Evolutionary conservation across 176 grass and related monocot genomes (phyloP).

Genomic region (Thalia dealbata): DNA sequence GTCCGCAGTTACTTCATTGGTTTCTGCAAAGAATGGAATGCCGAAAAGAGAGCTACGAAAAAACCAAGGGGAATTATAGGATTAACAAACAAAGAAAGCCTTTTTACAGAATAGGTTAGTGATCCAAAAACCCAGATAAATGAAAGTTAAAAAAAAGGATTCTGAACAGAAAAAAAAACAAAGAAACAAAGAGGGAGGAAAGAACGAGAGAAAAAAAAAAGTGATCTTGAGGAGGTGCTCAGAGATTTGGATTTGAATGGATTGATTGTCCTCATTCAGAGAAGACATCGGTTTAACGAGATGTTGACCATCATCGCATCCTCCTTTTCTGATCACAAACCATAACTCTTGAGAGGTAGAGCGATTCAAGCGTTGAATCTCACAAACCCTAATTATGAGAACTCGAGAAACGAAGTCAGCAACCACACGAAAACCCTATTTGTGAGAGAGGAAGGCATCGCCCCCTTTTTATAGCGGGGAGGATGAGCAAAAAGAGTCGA

Average conservation of each 20-base stretch:
- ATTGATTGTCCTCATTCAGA: background rate
- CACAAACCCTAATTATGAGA: background rate
- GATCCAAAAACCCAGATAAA: background rate
- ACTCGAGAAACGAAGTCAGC: background rate
- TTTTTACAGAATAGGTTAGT: no score
- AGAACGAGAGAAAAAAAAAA: background rate
- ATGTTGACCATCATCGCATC: background rate
- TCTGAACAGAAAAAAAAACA: background rate
- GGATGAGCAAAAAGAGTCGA: no score
- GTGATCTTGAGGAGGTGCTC: background rate
- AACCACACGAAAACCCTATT: no score
- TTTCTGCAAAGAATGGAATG: no score
- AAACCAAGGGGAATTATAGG: no score
- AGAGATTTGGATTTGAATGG: constrained; percentile 9
- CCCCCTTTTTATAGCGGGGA: no score
- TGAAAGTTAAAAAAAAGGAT: background rate
- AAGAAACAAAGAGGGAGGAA: background rate
- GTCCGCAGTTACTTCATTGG: no score
- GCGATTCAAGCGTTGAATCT: background rate
- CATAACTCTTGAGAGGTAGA: no score
- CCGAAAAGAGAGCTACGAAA: no score
- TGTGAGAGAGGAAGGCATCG: no score
- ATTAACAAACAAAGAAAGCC: no score
- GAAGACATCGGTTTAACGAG: constrained; percentile 6
- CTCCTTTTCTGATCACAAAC: background rate